These are phyloP conservation scores for Sporothrix mexicana DNA, from an alignment of 2,329 filamentous ascomycete species.

Conservation along the genomic window DNA sequence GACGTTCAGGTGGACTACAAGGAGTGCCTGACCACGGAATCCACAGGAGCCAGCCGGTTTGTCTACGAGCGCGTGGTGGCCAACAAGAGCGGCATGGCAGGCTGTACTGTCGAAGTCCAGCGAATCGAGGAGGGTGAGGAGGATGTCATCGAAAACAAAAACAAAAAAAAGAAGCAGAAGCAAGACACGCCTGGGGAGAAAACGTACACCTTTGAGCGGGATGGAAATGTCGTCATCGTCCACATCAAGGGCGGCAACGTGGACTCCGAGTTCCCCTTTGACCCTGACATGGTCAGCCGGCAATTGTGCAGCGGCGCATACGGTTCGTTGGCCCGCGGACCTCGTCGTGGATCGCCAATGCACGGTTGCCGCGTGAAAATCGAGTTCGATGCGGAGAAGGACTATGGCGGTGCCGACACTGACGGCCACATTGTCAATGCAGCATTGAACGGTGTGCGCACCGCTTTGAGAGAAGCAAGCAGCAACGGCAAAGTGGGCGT, in stretches of 20 bases:
- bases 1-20: slow-evolving; percentile 95
- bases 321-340: slow-evolving; percentile 84
- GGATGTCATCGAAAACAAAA: too few species aligned
- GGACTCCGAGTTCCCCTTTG: slow-evolving; percentile 49
- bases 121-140: slow-evolving; percentile 53
- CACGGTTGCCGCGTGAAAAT: slow-evolving; percentile 76
- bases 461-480: slow-evolving; percentile 69
- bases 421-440: slow-evolving; percentile 70
- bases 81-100: slow-evolving; percentile 78
- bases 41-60: slow-evolving; percentile 62
- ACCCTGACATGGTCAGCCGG: slow-evolving; percentile 58
- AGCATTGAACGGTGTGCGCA: slow-evolving; percentile 67
- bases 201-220: slow-evolving; percentile 52
- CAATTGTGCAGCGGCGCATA: slow-evolving; percentile 79
- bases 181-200: not conserved
- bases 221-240: slow-evolving; percentile 71
- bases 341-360: slow-evolving; percentile 78
- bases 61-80: slow-evolving; percentile 80
- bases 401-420: slow-evolving; percentile 72
- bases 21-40: slow-evolving; percentile 71
- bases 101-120: slow-evolving; percentile 71
- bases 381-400: slow-evolving; percentile 66
- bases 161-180: not conserved
- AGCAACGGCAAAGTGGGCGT: slow-evolving; percentile 67
- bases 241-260: slow-evolving; percentile 52